A percentile compares a stretch with the other conserved stretches of the same genome.
Conservation (phyloP, 176 grass and related monocot species). For the Paspalum notatum region DNA sequence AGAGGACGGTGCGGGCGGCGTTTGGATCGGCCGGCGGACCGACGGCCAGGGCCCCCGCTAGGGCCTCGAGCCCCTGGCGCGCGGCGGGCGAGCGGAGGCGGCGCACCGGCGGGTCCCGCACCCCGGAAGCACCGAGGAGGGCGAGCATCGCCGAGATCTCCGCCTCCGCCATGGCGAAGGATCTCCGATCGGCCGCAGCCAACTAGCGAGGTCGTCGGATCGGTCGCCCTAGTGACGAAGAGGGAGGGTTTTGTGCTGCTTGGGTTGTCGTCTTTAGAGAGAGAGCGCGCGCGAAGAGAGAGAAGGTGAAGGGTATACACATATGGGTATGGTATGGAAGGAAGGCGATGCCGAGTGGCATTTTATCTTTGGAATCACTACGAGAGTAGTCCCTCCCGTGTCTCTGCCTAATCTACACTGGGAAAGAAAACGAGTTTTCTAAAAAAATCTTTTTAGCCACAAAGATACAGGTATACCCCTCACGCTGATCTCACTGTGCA, state of each 20-base stretch:
- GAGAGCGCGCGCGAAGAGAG: no score
- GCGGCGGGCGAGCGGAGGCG: constrained; percentile 37
- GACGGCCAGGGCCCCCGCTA: constrained; percentile 44
- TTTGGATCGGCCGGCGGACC: constrained; percentile 34
- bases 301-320: no score
- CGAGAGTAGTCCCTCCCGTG: no score
- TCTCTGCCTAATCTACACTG: no score
- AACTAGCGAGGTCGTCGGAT: background rate
- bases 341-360: no score
- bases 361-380: no score
- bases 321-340: no score
- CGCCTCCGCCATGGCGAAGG: constrained; percentile 53
- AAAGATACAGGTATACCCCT: no score
- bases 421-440: no score
- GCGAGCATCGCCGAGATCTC: constrained; percentile 57
- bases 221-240: constrained; percentile 22
- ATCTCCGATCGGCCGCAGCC: constrained; percentile 48
- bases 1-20: constrained; percentile 36
- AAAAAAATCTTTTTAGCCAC: no score
- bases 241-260: constrained; percentile 34
- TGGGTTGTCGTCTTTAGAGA: no score
- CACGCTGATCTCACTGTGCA: no score
- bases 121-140: constrained; percentile 31
- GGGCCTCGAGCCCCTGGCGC: constrained; percentile 41
- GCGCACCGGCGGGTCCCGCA: constrained; percentile 30